Evolutionary conservation across 768 basidiomycete genomes (phyloP).

Genomic region (Mycena venus): DNA sequence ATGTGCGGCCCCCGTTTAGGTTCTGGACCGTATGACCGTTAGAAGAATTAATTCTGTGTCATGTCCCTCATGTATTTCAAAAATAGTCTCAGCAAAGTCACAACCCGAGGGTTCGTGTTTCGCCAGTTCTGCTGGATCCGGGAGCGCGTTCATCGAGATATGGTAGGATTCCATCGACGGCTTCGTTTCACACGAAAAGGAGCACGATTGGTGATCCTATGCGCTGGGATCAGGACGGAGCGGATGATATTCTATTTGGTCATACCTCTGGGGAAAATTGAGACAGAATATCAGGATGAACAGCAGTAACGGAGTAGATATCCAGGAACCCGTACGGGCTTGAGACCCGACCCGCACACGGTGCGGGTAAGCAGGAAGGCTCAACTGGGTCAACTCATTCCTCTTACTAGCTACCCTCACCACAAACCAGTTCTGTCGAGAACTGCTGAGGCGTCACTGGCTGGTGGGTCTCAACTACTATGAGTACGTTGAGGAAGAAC

Average conservation of each 20-base stretch:
- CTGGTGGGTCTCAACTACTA: no score
- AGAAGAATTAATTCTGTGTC: background rate
- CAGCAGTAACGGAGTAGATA: no score
- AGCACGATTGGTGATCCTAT: background rate
- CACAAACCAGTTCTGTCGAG: no score
- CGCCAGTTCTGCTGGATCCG: background rate
- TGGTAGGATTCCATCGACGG: conserved; percentile 2
- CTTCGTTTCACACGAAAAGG: conserved; percentile 8
- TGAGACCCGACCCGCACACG: no score
- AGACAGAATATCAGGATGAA: background rate
- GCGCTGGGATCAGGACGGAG: background rate
- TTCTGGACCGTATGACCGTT: conserved; percentile 9
- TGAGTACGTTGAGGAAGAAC: no score
- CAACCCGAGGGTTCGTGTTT: background rate
- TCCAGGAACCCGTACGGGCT: no score
- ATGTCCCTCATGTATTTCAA: background rate
- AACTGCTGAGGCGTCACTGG: no score
- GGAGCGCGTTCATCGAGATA: background rate
- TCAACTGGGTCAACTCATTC: no score
- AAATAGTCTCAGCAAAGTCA: background rate
- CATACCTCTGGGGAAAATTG: conserved; percentile 12
- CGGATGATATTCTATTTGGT: background rate
- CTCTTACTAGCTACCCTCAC: no score
- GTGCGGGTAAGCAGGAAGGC: no score
- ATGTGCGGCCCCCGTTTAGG: conserved; percentile 17